Conservation (phyloP, 2,329 filamentous ascomycete genomes). For the Trichoderma harzianum region DNA sequence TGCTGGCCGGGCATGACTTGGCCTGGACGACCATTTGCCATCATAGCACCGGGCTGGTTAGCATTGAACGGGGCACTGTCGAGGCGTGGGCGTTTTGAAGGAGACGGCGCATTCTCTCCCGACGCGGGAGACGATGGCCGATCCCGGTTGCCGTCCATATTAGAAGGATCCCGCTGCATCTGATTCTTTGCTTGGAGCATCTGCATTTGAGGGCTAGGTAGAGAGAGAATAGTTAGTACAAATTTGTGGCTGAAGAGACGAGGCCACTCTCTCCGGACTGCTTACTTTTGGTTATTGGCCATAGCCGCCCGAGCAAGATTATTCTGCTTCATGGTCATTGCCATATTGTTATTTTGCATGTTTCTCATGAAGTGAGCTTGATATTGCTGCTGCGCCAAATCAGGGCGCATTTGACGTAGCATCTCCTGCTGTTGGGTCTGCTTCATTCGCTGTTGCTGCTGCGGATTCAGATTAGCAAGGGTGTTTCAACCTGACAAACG, state of each 20-base stretch:
- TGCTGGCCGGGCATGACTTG: slow-evolving; percentile 71
- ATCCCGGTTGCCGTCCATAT: slow-evolving; percentile 79
- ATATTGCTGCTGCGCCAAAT: slow-evolving; percentile 55
- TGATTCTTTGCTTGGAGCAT: slow-evolving; percentile 72
- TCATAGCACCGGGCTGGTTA: slow-evolving; percentile 62
- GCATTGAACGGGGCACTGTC: slow-evolving; percentile 69
- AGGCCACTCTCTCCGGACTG: neutral
- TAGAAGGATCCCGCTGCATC: slow-evolving; percentile 85
- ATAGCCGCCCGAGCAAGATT: slow-evolving; percentile 71
- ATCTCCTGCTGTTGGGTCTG: slow-evolving; percentile 76
- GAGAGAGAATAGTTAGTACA: neutral
- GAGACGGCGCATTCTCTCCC: slow-evolving; percentile 85
- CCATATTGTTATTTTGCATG: slow-evolving; percentile 60
- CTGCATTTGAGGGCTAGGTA: slow-evolving; percentile 65
- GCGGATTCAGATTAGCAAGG: slow-evolving; percentile 12
- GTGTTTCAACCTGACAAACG: neutral
- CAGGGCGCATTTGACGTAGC: slow-evolving; percentile 67
- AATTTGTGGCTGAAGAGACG: neutral
- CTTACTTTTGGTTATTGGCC: slow-evolving; percentile 74
- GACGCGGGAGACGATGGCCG: slow-evolving; percentile 78
- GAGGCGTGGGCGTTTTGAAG: slow-evolving; percentile 83
- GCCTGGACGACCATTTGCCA: slow-evolving; percentile 67
- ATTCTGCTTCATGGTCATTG: slow-evolving; percentile 55
- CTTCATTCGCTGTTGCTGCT: slow-evolving; percentile 67
- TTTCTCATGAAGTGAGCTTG: slow-evolving; percentile 64